Conservation (phyloP, 192 early-diverging fungal species). For the Diversispora eburnea region DNA sequence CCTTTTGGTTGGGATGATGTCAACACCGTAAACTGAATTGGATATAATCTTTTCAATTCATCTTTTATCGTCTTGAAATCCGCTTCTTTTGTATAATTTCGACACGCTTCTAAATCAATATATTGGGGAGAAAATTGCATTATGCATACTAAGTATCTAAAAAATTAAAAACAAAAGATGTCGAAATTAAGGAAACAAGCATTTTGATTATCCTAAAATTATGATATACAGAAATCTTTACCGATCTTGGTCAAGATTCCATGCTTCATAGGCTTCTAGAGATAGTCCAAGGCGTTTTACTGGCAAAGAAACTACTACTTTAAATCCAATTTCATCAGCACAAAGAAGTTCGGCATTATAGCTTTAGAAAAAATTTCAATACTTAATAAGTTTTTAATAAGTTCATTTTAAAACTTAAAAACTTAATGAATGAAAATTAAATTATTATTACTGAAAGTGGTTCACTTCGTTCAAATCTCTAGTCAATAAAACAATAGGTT, state of each 20-base stretch:
- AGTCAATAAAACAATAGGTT: neutral
- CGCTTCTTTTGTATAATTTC: conserved; percentile 7
- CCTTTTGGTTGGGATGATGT: conserved; percentile 22
- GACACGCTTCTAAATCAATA: conserved; percentile 25
- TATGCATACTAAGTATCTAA: conserved; percentile 32
- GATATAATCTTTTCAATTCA: conserved; percentile 19
- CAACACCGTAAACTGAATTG: conserved; percentile 21
- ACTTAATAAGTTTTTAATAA: neutral
- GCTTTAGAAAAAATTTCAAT: neutral
- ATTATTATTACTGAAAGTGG: conserved; percentile 22
- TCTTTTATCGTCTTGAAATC: conserved; percentile 24
- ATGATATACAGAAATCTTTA: neutral
- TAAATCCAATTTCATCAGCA: conserved; percentile 29
- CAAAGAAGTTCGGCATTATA: conserved; percentile 31
- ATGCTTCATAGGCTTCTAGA: conserved; percentile 29
- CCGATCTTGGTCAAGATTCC: conserved; percentile 29
- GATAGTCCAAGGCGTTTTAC: conserved; percentile 29
- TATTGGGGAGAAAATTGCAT: conserved; percentile 31
- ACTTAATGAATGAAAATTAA: neutral
- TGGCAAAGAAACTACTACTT: conserved; percentile 28
- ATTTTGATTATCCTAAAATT: no score
- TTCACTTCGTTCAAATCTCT: conserved; percentile 16
- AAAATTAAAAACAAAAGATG: neutral
- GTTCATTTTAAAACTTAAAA: neutral
- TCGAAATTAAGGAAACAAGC: no score